Evolutionary conservation across 192 early-diverging fungal genomes (phyloP), one percentile per base, ranked within the genome.

Genomic region (Coemansia biformis): DNA sequence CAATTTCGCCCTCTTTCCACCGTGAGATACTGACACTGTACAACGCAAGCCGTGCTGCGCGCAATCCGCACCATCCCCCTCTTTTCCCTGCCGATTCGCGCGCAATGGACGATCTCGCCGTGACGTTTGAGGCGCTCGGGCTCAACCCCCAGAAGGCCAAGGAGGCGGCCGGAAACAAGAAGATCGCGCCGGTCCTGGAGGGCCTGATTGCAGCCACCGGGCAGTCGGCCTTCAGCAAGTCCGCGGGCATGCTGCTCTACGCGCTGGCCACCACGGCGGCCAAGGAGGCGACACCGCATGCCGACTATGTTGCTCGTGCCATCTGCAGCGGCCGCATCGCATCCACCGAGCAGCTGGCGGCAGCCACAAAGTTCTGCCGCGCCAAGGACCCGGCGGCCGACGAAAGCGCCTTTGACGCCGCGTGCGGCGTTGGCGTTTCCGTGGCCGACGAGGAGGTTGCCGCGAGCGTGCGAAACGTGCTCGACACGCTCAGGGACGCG

Each of bases 121-220:
- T 64, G 8, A 78, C 85, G 43, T 97, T 99, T 73, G 78, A 84
- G 62, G 75, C 77, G 36, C 89, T 98, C 53, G 96, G 96, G 12
- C 78, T 99, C 28, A 82, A 84, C 13, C 86, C 88, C 59, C 79
- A 83, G 53, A 94, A 96, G 67, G 94, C 93, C 49, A 88, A 89
- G 66, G 92, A 97, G 58, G 92, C 93, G 0, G 89, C 86, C 26
- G 84, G 82, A 45, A 99, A 99, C 79, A 99, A 98, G 71, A 98
- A 96, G 70, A 73, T 99, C 9, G 85, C 87, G 3, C 85, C 86
- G 5, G 81, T 77, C 17, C 78, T 99, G 26, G 77, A 82, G 46
- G 58, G 46, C 22, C 76, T 86, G n/a, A 87, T 95, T 43, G 52
- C 66, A 29, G 82, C 83, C 36, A 86, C 89, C 8, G 77, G 82